phyloP scores from a whole-genome alignment of 1,139 yeast genomes.

The Arxiozyma bovina region DNA sequence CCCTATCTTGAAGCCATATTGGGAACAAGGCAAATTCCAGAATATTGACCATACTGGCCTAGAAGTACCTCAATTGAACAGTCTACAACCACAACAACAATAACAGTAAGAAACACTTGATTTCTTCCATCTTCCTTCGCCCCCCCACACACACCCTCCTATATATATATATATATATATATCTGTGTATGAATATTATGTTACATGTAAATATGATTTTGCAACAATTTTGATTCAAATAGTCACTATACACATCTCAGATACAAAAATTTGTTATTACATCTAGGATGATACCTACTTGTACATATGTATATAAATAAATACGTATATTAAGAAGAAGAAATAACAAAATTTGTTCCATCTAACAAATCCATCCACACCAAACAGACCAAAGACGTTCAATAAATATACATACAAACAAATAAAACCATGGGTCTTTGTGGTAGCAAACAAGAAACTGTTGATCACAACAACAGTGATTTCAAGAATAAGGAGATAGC shows the following conservation, averaged over 20 bases:
- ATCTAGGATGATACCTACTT: neutral
- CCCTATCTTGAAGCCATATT: constrained; percentile 30
- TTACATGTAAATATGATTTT: neutral
- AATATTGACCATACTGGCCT: constrained; percentile 14
- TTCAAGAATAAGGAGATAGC: neutral
- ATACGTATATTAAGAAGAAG: neutral
- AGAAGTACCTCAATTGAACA: neutral
- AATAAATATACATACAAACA: neutral
- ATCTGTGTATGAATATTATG: no score
- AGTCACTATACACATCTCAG: no score
- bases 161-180: no score
- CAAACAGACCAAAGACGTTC: neutral
- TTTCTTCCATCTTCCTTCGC: neutral
- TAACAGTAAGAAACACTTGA: no score
- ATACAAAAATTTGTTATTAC: neutral
- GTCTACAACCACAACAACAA: neutral
- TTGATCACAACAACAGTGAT: neutral
- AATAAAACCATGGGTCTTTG: constrained; percentile 5
- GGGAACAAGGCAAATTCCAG: constrained; percentile 23
- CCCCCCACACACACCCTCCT: no score
- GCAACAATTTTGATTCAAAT: neutral
- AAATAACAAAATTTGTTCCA: no score
- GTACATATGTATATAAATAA: no score
- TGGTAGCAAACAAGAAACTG: constrained; percentile 4
- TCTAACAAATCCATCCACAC: neutral